A percentile compares a stretch with the other conserved stretches of the same genome.
Evolutionary conservation across 2,329 filamentous ascomycete species (phyloP).

Genomic region (Xylaria sp.): DNA sequence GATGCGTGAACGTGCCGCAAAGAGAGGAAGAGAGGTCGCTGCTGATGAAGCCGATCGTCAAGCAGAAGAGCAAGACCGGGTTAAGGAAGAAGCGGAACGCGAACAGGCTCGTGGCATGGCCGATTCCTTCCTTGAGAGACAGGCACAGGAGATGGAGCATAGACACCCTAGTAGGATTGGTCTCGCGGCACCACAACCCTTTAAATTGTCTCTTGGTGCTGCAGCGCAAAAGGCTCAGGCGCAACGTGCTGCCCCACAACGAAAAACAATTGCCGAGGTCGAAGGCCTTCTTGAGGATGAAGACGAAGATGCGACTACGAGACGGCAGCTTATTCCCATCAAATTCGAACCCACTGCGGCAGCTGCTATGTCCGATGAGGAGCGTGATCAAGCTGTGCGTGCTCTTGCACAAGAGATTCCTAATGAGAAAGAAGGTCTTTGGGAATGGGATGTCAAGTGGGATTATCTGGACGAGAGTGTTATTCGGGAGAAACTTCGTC

Average conservation of each 20-base stretch:
- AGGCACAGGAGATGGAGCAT: constrained; percentile 78
- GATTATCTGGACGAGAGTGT: constrained; percentile 84
- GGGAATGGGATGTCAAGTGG: constrained; percentile 95
- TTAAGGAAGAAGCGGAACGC: constrained; percentile 74
- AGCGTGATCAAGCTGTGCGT: constrained; percentile 82
- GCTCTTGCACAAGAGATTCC: constrained; percentile 91
- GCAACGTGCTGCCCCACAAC: constrained; percentile 64
- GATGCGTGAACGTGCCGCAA: constrained; percentile 80
- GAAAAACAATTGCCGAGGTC: constrained; percentile 90
- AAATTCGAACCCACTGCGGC: constrained; percentile 78
- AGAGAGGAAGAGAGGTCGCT: constrained; percentile 77
- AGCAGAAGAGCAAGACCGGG: constrained; percentile 78
- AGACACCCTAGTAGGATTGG: constrained; percentile 52
- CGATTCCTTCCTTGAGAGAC: constrained; percentile 87
- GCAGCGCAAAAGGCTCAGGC: constrained; percentile 78
- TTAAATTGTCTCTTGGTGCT: constrained; percentile 92
- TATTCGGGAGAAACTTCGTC: constrained; percentile 85
- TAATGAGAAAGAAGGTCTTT: constrained; percentile 83
- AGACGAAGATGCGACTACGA: constrained; percentile 77
- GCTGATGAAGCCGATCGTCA: constrained; percentile 85
- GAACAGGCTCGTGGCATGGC: constrained; percentile 86
- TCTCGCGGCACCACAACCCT: constrained; percentile 73
- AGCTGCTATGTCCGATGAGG: constrained; percentile 82
- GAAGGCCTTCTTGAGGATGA: constrained; percentile 96
- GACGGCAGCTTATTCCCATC: constrained; percentile 82